phyloP scores from a whole-genome alignment of 805 yeast species.

The Monosporozyma aerobia region DNA sequence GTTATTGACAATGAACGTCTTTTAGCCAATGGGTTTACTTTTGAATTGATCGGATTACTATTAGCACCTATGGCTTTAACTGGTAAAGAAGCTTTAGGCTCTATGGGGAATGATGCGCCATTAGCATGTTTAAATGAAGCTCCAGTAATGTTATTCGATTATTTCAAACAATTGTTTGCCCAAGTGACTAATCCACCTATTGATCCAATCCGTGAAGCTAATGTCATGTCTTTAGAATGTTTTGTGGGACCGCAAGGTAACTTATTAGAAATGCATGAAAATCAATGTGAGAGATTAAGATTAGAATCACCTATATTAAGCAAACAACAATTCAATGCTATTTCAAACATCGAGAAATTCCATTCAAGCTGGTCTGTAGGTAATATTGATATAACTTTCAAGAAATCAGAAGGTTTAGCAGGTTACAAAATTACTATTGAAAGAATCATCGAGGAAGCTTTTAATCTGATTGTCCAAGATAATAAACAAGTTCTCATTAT shows the following conservation, averaged over 20 bases:
- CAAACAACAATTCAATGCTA: constrained; percentile 63
- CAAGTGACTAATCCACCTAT: constrained; percentile 99
- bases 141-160: constrained; percentile 84
- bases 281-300: constrained; percentile 82
- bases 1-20: constrained; percentile 79
- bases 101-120: constrained; percentile 98
- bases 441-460: constrained; percentile 78
- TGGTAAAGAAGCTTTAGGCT: constrained; percentile 92
- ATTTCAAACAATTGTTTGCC: constrained; percentile 92
- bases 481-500: constrained; percentile 61
- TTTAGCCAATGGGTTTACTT: constrained; percentile 85
- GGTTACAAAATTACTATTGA: constrained; percentile 84
- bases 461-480: constrained; percentile 69
- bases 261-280: constrained; percentile 81
- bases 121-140: constrained; percentile 90
- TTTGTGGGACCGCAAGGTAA: constrained; percentile 97
- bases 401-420: constrained; percentile 67
- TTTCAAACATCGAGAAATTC: constrained; percentile 59
- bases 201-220: constrained; percentile 93
- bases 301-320: constrained; percentile 77
- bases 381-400: constrained; percentile 81
- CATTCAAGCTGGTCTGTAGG: constrained; percentile 83
- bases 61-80: constrained; percentile 88
- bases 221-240: constrained; percentile 96
- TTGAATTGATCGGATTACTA: constrained; percentile 76